phyloP scores from a whole-genome alignment of 106 monocot species.

The Iris macrosiphon region DNA sequence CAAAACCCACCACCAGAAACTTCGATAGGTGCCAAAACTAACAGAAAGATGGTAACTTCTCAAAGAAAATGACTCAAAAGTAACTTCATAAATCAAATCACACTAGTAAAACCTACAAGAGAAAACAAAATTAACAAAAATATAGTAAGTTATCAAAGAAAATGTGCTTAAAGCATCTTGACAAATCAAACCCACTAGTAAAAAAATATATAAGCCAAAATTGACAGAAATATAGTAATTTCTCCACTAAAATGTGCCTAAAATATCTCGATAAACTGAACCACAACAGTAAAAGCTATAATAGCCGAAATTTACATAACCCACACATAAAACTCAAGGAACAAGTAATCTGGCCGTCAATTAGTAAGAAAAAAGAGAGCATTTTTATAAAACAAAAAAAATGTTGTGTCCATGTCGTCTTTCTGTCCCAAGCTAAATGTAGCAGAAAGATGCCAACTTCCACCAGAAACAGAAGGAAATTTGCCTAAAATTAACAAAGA shows the following conservation, averaged over 20 bases:
- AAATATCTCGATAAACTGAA: neutral
- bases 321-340: neutral
- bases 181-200: neutral
- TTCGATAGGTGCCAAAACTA: no score
- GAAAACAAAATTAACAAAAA: neutral
- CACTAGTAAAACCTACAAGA: neutral
- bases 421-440: neutral
- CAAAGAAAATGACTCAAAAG: no score
- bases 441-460: neutral
- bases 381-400: neutral
- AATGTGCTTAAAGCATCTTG: neutral
- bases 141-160: neutral
- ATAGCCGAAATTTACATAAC: neutral
- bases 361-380: neutral
- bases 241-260: neutral
- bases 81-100: neutral
- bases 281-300: neutral
- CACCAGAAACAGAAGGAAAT: conserved; percentile 5
- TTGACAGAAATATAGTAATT: conserved; percentile 1
- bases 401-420: no score
- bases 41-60: no score
- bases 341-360: neutral
- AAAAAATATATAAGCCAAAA: neutral
- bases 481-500: neutral
- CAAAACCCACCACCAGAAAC: no score